phyloP scores from a whole-genome alignment of 495 filamentous ascomycete genomes.

The Podospora sp. region DNA sequence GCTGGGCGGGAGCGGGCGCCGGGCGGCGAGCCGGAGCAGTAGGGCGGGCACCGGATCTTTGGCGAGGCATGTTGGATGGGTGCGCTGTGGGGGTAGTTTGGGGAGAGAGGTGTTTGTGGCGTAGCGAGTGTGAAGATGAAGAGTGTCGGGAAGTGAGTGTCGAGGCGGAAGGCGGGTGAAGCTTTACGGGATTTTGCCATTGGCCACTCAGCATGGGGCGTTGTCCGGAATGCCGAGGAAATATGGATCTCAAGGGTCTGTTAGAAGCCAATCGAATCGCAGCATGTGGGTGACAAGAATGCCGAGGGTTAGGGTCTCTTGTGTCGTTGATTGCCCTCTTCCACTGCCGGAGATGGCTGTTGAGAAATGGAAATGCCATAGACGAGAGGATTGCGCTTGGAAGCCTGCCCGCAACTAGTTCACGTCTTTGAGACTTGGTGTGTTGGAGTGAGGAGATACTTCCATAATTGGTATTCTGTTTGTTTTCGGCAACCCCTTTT shows the following conservation, averaged over 20 bases:
- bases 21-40: conserved; percentile 60
- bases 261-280: conserved; percentile 23
- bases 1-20: conserved; percentile 59
- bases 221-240: conserved; percentile 7
- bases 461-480: too few relatives aligned
- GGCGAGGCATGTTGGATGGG: conserved; percentile 45
- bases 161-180: background rate
- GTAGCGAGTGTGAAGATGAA: conserved; percentile 6
- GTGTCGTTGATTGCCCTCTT: too few relatives aligned
- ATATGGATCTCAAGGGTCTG: conserved; percentile 9
- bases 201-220: conserved; percentile 29
- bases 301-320: conserved; percentile 13
- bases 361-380: too few relatives aligned
- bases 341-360: too few relatives aligned
- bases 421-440: too few relatives aligned
- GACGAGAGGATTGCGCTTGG: too few relatives aligned
- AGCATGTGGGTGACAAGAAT: background rate
- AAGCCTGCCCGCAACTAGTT: too few relatives aligned
- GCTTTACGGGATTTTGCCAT: conserved; percentile 27
- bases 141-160: background rate
- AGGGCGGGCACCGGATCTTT: conserved; percentile 63
- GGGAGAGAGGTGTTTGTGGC: conserved; percentile 1
- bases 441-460: too few relatives aligned
- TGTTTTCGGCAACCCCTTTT: too few relatives aligned
- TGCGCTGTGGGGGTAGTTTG: conserved; percentile 1